Conservation (phyloP, 176 grass and related monocot species). For the Carex pumila region DNA sequence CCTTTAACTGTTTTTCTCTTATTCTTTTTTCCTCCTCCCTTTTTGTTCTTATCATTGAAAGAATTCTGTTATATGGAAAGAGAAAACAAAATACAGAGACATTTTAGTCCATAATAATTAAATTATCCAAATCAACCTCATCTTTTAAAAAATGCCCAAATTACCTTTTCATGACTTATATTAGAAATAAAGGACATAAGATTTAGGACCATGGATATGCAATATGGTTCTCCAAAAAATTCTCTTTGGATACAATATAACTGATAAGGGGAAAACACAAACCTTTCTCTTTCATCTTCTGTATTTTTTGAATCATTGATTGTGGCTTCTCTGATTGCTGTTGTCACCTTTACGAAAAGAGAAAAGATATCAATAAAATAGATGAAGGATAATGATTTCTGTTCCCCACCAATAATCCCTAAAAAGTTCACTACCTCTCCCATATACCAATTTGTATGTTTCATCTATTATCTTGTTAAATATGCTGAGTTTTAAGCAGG, state of each 20-base stretch:
- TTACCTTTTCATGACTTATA: neutral
- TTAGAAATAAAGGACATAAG: neutral
- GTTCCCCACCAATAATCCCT: neutral
- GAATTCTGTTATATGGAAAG: constrained; percentile 28
- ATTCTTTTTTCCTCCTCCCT: constrained; percentile 32
- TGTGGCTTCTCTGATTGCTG: constrained; percentile 26
- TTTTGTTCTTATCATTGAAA: constrained; percentile 46
- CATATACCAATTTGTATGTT: neutral
- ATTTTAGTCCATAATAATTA: constrained; percentile 7
- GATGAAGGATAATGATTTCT: neutral
- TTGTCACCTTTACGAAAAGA: constrained; percentile 28
- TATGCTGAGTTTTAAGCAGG: neutral
- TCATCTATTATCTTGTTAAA: neutral
- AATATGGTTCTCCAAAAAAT: neutral
- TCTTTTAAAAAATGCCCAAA: neutral
- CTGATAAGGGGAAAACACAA: constrained; percentile 18
- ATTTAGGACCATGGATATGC: neutral
- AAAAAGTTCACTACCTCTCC: neutral
- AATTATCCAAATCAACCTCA: neutral
- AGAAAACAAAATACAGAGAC: constrained; percentile 16
- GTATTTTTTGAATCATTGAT: constrained; percentile 20
- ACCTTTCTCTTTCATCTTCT: constrained; percentile 56
- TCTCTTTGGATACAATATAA: neutral
- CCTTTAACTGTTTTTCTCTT: constrained; percentile 39
- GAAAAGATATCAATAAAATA: constrained; percentile 10